Evolutionary conservation across 345 rosid species (phyloP).

Genomic region (Aethionema arabicum): DNA sequence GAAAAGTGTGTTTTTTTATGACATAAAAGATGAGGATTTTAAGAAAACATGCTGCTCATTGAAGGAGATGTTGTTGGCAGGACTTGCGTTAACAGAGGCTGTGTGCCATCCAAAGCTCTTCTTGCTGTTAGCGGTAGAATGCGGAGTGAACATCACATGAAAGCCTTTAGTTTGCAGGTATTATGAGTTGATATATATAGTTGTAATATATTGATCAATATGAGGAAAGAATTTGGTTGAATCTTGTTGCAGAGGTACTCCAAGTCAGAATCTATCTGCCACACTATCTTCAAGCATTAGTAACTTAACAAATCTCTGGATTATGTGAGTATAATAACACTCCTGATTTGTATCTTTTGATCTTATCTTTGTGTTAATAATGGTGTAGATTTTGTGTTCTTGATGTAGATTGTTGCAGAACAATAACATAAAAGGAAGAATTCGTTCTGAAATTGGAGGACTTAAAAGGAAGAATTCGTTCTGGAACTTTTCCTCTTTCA

Average conservation of each 20-base stretch:
- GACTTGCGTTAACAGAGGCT: slow-evolving; percentile 96
- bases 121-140: slow-evolving; percentile 94
- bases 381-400: slow-evolving; percentile 4
- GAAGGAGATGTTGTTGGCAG: slow-evolving; percentile 99
- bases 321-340: slow-evolving; percentile 51
- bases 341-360: not conserved
- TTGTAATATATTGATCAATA: not conserved
- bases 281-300: slow-evolving; percentile 82
- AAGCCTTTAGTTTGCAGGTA: slow-evolving; percentile 95
- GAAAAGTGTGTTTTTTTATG: no score
- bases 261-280: slow-evolving; percentile 88
- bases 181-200: not conserved
- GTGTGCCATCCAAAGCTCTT: slow-evolving; percentile 99
- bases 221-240: not conserved
- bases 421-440: slow-evolving; percentile 86
- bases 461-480: no score
- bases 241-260: slow-evolving; percentile 63
- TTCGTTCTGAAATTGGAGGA: slow-evolving; percentile 74
- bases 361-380: not conserved
- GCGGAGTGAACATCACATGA: slow-evolving; percentile 95
- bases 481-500: slow-evolving; percentile 59
- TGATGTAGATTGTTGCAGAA: slow-evolving; percentile 70
- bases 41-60: no score
- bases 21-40: no score
- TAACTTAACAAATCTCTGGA: slow-evolving; percentile 83